Evolutionary conservation across 352 stramenopile species (phyloP), one percentile per base, ranked within the genome.

Genomic region (Globisporangium paroecandrum): DNA sequence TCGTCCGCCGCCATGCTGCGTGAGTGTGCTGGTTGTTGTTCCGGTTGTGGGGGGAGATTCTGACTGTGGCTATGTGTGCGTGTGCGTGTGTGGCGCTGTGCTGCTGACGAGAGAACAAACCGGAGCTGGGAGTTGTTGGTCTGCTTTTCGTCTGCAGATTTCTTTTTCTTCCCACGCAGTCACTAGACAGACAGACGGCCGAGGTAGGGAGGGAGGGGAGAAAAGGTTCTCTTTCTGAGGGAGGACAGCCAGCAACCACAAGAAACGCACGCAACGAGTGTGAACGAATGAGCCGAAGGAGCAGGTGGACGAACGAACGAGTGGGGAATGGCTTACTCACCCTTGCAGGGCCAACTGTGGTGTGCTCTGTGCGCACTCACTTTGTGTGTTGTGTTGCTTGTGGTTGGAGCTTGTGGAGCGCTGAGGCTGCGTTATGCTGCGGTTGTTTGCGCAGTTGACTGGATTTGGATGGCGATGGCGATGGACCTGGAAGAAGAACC

Each of bases 1-100:
- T 51, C n/a, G 24, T 46, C 34, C 58, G 47, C 58, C 24, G 43
- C 41, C 59, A 65, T 65, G 25, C 8, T 65, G 46, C 20, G 46
- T 58, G 53, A 38, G 32, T 38, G 32, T 24, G 12, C 25, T 36
- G 4, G 51, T 22, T n/a, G 51, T 5, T 27, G 25, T 57, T 57
- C 51, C 25, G 53, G 24, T 58, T 34, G 51, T 36, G 53, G 9
- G 46, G 29, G 29, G 29, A 22, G 46, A 54, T 54, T 54, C 5
- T 20, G 46, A 15, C 4, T 43, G 36, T 43, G 36, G 36, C 12
- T 43, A 12, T 41, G 36, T 41, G 36, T 41, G 34, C 5, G 46
- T 54, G 36, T 41, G 36, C 5, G 36, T 7, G 46, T 54, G 46
- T 54, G 46, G 46, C n/a, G 32, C 32, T 38, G 32, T 4, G 46